A percentile compares a stretch with the other conserved stretches of the same genome.
phyloP scores from a whole-genome alignment of 306 rosid genomes.

The Rosa lucieae region DNA sequence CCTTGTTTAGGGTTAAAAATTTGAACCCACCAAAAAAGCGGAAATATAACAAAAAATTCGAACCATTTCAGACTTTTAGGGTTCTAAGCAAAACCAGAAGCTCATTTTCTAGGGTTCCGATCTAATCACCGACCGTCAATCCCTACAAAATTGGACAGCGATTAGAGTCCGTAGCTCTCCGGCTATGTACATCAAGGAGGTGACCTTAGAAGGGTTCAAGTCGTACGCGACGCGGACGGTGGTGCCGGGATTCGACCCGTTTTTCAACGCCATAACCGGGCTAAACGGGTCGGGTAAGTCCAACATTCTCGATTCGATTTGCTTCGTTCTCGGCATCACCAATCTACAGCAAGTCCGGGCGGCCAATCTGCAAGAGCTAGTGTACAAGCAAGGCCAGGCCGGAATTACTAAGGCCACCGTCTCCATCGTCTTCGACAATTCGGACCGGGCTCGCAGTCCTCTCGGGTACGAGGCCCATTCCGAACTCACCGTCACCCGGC shows the following conservation, averaged over 20 bases:
- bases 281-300: slow-evolving; percentile 96
- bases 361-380: slow-evolving; percentile 93
- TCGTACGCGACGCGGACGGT: slow-evolving; percentile 92
- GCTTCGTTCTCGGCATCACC: slow-evolving; percentile 89
- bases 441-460: slow-evolving; percentile 70
- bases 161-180: background rate
- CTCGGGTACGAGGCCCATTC: slow-evolving; percentile 78
- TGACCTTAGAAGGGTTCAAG: slow-evolving; percentile 95
- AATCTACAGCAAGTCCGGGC: slow-evolving; percentile 94
- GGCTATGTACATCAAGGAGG: slow-evolving; percentile 74
- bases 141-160: background rate
- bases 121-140: background rate
- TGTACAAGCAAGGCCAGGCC: slow-evolving; percentile 96
- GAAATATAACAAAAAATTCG: background rate
- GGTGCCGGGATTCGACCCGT: slow-evolving; percentile 84
- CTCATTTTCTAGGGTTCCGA: background rate
- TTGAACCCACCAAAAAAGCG: background rate
- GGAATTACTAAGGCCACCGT: slow-evolving; percentile 98
- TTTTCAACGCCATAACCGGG: slow-evolving; percentile 90
- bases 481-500: slow-evolving; percentile 88
- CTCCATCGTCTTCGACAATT: slow-evolving; percentile 77
- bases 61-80: background rate
- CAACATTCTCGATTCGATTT: slow-evolving; percentile 88
- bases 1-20: background rate
- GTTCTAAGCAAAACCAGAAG: background rate